Evolutionary conservation across 2,329 filamentous ascomycete species (phyloP).

Genomic region (Phialophora expanda): DNA sequence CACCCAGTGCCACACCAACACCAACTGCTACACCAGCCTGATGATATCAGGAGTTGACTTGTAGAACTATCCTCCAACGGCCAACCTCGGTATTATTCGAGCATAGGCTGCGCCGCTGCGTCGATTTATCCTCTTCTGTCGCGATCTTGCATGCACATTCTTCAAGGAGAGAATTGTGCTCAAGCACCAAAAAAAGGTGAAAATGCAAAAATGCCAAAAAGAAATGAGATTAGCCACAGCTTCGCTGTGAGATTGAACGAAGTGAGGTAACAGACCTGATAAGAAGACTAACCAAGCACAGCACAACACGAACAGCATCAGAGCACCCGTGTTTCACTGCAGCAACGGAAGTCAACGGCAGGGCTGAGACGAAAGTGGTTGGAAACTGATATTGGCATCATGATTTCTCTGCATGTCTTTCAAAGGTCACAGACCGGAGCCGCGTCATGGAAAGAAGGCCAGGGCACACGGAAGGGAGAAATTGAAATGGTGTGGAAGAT

Average conservation of each 20-base stretch:
- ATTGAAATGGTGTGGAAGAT: background rate
- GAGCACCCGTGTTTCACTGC: slow-evolving; percentile 34
- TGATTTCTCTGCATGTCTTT: slow-evolving; percentile 10
- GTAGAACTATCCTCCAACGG: slow-evolving; percentile 11
- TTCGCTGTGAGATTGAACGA: slow-evolving; percentile 22
- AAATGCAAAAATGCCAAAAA: slow-evolving; percentile 33
- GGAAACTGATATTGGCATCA: background rate
- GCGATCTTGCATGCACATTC: slow-evolving; percentile 5
- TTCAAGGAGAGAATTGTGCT: slow-evolving; percentile 14
- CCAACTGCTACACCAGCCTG: slow-evolving; percentile 30
- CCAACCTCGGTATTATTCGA: background rate
- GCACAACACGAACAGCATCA: slow-evolving; percentile 35
- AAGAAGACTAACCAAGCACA: slow-evolving; percentile 30
- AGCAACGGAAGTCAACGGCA: slow-evolving; percentile 19
- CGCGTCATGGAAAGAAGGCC: background rate
- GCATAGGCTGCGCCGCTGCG: background rate
- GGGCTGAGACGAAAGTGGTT: slow-evolving; percentile 14
- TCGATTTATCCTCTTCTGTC: background rate
- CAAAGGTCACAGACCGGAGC: background rate
- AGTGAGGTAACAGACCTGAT: slow-evolving; percentile 26
- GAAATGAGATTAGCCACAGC: slow-evolving; percentile 22
- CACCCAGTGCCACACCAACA: slow-evolving; percentile 28
- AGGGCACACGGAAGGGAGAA: background rate
- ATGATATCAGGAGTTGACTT: slow-evolving; percentile 15
- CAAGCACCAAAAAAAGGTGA: slow-evolving; percentile 34